These are phyloP conservation scores for Allium sativum DNA, from an alignment of 106 monocot species.

Conservation along the genomic window DNA sequence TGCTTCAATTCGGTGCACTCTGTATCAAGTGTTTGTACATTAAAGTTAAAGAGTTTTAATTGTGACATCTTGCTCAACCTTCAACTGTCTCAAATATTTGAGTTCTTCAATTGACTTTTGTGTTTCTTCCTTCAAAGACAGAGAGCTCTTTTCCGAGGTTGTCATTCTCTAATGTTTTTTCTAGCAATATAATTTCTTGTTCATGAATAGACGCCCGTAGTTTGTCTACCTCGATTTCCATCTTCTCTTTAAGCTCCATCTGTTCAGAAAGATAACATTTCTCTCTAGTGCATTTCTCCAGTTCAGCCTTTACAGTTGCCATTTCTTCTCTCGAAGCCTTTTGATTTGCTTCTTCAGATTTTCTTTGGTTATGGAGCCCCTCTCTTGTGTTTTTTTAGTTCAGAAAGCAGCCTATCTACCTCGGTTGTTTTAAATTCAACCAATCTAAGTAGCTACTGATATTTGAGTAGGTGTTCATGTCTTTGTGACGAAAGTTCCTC, in stretches of 20 bases:
- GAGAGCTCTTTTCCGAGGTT: conserved; percentile 26
- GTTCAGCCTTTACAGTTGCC: conserved; percentile 23
- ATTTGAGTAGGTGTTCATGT: conserved; percentile 30
- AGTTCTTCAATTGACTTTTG: conserved; percentile 28
- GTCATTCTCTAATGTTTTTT: conserved; percentile 20
- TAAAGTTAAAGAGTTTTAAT: conserved; percentile 27
- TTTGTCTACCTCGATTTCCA: conserved; percentile 26
- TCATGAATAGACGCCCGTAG: conserved; percentile 11
- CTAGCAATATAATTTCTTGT: conserved; percentile 23
- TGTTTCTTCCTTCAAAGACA: conserved; percentile 28
- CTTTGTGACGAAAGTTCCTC: conserved; percentile 37
- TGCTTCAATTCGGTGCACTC: conserved; percentile 33
- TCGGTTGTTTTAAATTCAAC: conserved; percentile 64
- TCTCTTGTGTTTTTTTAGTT: conserved; percentile 45
- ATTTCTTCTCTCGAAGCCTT: conserved; percentile 48
- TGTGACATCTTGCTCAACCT: conserved; percentile 32
- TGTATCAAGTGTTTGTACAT: conserved; percentile 21
- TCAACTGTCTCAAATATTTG: conserved; percentile 13
- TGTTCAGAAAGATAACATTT: conserved; percentile 28
- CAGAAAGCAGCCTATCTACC: conserved; percentile 35
- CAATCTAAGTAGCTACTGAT: conserved; percentile 47
- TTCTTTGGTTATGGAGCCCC: conserved; percentile 48
- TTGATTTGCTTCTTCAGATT: conserved; percentile 29
- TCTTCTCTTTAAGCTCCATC: conserved; percentile 24
- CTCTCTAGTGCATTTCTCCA: conserved; percentile 37